A percentile compares a stretch with the other conserved stretches of the same genome.
Conservation (phyloP, 805 yeast genomes). For the Kuraishia capsulata region DNA sequence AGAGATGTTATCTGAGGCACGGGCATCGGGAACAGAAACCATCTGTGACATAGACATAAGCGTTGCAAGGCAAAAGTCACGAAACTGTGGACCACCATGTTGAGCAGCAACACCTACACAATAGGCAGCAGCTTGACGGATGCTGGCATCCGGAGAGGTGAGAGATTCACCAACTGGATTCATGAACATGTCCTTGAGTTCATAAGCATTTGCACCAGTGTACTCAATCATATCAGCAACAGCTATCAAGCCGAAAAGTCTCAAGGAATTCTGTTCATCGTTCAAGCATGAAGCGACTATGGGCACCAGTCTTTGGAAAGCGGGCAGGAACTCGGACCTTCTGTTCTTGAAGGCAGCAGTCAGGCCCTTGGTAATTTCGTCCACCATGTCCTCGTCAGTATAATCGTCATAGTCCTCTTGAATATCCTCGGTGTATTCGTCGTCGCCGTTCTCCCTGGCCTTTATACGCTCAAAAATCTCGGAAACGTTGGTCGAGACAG, state of each 20-base stretch:
- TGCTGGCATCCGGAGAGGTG: conserved; percentile 53
- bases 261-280: conserved; percentile 60
- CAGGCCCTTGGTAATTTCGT: conserved; percentile 73
- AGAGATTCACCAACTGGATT: conserved; percentile 58
- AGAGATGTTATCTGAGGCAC: conserved; percentile 71
- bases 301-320: conserved; percentile 58
- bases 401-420: conserved; percentile 79
- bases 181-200: conserved; percentile 57
- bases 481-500: conserved; percentile 49
- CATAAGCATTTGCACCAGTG: conserved; percentile 60
- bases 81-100: conserved; percentile 57
- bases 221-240: conserved; percentile 75
- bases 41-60: conserved; percentile 68
- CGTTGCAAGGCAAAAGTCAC: conserved; percentile 57
- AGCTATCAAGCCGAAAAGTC: conserved; percentile 71
- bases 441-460: conserved; percentile 66
- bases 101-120: conserved; percentile 84
- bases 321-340: conserved; percentile 48
- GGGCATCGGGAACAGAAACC: conserved; percentile 69
- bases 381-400: conserved; percentile 84
- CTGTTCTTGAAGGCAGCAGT: conserved; percentile 60
- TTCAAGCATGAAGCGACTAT: conserved; percentile 50
- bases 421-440: conserved; percentile 79
- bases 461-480: conserved; percentile 67
- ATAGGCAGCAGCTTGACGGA: conserved; percentile 83